Base-by-base conservation (phyloP, 495 filamentous ascomycete genomes). In the Parathielavia hyrcaniae region DNA sequence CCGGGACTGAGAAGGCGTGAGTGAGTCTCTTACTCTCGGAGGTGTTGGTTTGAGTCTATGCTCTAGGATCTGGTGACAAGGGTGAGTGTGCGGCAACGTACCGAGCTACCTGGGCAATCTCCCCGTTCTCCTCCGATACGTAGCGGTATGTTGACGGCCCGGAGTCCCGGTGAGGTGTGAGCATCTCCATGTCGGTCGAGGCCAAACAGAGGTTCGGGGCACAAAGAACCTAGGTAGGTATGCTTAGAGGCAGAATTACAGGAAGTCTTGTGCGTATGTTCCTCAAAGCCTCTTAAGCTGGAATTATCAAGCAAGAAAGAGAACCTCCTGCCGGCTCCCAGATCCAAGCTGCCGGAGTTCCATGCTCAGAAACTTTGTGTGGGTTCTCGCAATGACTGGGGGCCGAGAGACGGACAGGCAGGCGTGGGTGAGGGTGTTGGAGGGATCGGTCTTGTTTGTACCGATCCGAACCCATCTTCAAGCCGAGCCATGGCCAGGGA, bases 61-160 rank as follows among this genome's bases (percentile, higher is more conserved):
- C 17, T 44, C 6, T 10, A 22, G 19, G 17, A 26, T 34, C 36
- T 14, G 30, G 35, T 45, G 47, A 22, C 8, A 3, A 32, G 9
- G 22, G 2, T 14, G 20, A 43, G 57, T 35, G 14, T 23, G 45
- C n/a, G 22, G 43, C 16, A 30, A 44, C 56, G 20, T n/a, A 71
- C 67, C 65, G 64, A 10, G 65, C 64, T 14, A 67, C 58, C 34
- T 68, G 65, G 11, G 60, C 50, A 39, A 71, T 65, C 50, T 68
- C 69, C 16, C 67, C 65, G 23, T 69, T 68, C 49, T 68, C 67
- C 41, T 71, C 69, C 69, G 64, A 71, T 5, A 61, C 64, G 38
- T 69, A 69, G 34, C 64, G 57, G 43, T 61, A 68, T 30, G 67
- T 66, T 7, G 62, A 63, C 30, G 62, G 59, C 26, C 65, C 67